These are phyloP conservation scores for Colletotrichum brevisporum DNA, from an alignment of 2,329 filamentous ascomycete genomes.

Conservation along the genomic window DNA sequence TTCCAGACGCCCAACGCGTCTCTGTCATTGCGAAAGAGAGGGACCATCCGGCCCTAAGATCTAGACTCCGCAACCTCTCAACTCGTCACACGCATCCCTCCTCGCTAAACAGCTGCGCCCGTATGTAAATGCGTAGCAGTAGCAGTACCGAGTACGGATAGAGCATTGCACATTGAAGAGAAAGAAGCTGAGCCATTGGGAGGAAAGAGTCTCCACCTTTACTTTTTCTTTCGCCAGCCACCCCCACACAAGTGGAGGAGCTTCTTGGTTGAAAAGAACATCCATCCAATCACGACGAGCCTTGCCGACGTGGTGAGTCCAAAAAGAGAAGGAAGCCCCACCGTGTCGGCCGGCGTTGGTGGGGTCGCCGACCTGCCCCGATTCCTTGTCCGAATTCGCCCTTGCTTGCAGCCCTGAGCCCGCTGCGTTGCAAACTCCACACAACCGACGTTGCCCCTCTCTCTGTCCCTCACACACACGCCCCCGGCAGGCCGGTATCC, in stretches of 20 bases:
- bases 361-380: slow-evolving; percentile 36
- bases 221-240: too few species aligned
- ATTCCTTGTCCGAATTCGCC: slow-evolving; percentile 35
- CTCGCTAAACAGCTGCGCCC: slow-evolving; percentile 27
- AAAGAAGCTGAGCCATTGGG: not conserved
- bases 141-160: too few species aligned
- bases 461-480: not conserved
- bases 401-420: slow-evolving; percentile 25
- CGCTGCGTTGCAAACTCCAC: not conserved
- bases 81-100: slow-evolving; percentile 4
- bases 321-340: slow-evolving; percentile 9
- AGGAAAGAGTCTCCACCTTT: slow-evolving; percentile 2
- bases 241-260: slow-evolving; percentile 26
- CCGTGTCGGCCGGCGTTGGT: slow-evolving; percentile 21
- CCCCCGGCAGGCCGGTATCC: slow-evolving; percentile 8
- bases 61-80: slow-evolving; percentile 26
- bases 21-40: not conserved
- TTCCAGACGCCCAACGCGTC: not conserved
- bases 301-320: slow-evolving; percentile 6
- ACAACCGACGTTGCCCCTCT: slow-evolving; percentile 5
- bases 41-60: slow-evolving; percentile 23
- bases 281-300: slow-evolving; percentile 19
- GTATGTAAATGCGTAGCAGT: not conserved
- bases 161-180: too few species aligned
- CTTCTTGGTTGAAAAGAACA: not conserved